A percentile compares a stretch with the other conserved stretches of the same genome.
These are phyloP conservation scores for Pseudopyricularia javanii DNA, from an alignment of 2,329 filamentous ascomycete genomes.

Conservation along the genomic window DNA sequence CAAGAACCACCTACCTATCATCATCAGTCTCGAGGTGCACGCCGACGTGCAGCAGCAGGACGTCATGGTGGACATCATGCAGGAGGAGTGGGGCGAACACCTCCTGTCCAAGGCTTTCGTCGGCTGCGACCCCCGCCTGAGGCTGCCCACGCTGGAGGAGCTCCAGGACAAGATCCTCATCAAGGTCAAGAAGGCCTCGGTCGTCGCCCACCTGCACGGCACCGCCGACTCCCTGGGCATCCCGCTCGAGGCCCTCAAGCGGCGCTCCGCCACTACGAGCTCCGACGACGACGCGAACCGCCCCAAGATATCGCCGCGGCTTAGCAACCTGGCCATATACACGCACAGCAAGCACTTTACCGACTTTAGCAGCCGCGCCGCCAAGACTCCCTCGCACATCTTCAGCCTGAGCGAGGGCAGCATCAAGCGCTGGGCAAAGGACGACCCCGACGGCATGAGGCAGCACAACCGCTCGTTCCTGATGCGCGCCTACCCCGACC, in stretches of 20 bases:
- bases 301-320: constrained; percentile 50
- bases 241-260: constrained; percentile 17
- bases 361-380: constrained; percentile 52
- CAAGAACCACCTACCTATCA: constrained; percentile 65
- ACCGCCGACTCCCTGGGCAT: constrained; percentile 14
- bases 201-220: constrained; percentile 13
- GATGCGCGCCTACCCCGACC: constrained; percentile 85
- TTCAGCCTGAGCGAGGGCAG: constrained; percentile 81
- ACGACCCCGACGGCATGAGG: constrained; percentile 64
- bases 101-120: constrained; percentile 51
- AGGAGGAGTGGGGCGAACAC: constrained; percentile 67
- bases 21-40: constrained; percentile 88
- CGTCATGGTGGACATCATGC: constrained; percentile 89
- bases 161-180: constrained; percentile 70
- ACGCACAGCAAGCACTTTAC: constrained; percentile 76
- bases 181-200: constrained; percentile 57
- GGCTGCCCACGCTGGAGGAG: constrained; percentile 58
- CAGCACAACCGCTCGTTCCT: constrained; percentile 78
- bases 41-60: constrained; percentile 72
- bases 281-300: constrained; percentile 27
- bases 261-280: constrained; percentile 12
- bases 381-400: constrained; percentile 52
- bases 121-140: constrained; percentile 35
- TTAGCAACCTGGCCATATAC: constrained; percentile 71
- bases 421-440: constrained; percentile 45